Evolutionary conservation across 352 stramenopile species (phyloP).

Genomic region (Blastocystis sp.): DNA sequence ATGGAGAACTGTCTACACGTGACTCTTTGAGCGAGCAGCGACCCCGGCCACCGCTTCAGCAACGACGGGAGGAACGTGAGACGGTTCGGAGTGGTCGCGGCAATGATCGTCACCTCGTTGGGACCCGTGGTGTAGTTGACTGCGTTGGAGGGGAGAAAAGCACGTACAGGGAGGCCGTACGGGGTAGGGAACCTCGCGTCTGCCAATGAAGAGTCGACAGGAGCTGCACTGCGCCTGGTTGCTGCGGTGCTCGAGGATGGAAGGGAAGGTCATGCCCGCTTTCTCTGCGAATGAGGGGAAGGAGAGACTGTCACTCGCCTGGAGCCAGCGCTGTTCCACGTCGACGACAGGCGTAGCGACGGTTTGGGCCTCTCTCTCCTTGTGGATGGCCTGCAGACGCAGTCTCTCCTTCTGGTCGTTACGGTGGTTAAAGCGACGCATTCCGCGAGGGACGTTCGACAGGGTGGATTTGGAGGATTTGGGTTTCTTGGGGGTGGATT

Average conservation of each 20-base stretch:
- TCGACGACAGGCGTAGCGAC: too few species aligned
- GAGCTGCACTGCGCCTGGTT: not conserved
- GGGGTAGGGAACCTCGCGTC: not conserved
- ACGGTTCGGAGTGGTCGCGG: conserved; percentile 1
- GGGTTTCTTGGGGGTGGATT: too few species aligned
- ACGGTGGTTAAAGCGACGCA: too few species aligned
- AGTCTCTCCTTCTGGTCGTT: too few species aligned
- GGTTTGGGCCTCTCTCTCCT: too few species aligned
- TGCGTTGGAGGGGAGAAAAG: not conserved
- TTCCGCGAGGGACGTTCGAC: too few species aligned
- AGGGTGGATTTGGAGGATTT: too few species aligned
- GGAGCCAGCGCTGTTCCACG: too few species aligned
- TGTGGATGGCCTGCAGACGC: too few species aligned
- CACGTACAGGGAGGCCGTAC: not conserved
- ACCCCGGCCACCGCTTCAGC: conserved; percentile 15
- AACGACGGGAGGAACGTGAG: not conserved
- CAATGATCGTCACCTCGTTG: not conserved
- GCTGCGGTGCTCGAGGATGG: not conserved
- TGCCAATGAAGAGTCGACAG: conserved; percentile 14
- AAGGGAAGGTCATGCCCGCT: not conserved
- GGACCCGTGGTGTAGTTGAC: not conserved
- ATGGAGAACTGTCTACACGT: not conserved
- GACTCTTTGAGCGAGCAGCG: not conserved
- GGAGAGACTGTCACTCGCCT: too few species aligned
- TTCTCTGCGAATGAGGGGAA: not conserved